Conservation (phyloP, 2,329 filamentous ascomycete species). For the Hyphodiscus sp. region DNA sequence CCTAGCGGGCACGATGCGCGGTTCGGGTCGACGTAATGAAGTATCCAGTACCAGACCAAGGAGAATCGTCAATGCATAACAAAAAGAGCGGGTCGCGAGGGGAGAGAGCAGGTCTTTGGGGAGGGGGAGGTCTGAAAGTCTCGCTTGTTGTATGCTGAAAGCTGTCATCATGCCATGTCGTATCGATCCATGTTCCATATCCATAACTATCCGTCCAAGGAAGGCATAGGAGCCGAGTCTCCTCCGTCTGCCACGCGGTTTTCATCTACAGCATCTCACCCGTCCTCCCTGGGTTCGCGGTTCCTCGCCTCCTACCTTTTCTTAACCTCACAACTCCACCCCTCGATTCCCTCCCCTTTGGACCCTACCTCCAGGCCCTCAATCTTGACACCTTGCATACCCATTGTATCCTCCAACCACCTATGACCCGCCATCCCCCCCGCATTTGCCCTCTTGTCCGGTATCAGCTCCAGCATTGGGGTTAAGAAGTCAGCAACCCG, state of each 20-base stretch:
- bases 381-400: constrained; percentile 77
- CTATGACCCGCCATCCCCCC: constrained; percentile 86
- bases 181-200: background rate
- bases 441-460: constrained; percentile 86
- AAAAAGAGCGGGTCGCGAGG: too few relatives aligned
- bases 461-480: constrained; percentile 86
- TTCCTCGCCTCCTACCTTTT: constrained; percentile 48
- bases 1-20: too few relatives aligned
- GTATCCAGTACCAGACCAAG: too few relatives aligned
- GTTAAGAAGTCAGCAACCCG: constrained; percentile 75
- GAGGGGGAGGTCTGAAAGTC: background rate
- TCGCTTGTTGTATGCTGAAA: background rate
- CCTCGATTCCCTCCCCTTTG: constrained; percentile 86
- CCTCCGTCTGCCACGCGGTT: background rate
- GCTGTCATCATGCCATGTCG: background rate
- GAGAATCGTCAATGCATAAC: too few relatives aligned
- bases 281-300: background rate
- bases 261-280: background rate
- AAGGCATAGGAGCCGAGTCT: background rate
- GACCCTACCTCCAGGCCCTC: constrained; percentile 70
- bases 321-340: constrained; percentile 86
- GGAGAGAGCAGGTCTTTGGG: too few relatives aligned
- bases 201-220: background rate
- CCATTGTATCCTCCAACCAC: constrained; percentile 79
- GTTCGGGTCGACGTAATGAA: too few relatives aligned